phyloP scores from a whole-genome alignment of 78 protist genomes.

The Tieghemostelium lacteum region DNA sequence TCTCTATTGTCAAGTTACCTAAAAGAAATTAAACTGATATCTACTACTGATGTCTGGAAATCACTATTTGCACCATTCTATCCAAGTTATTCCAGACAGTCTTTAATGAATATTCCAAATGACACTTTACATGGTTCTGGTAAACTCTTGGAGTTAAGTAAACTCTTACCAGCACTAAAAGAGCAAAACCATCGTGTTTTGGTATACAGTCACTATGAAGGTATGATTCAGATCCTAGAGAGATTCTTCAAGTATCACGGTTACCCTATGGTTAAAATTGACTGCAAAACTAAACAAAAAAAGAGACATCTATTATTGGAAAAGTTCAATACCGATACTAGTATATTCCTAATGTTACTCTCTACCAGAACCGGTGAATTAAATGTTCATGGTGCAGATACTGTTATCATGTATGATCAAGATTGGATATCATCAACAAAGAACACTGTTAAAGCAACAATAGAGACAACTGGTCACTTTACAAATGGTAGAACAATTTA shows the following conservation, averaged over 20 bases:
- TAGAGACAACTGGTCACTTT: no score
- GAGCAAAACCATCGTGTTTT: slow-evolving; percentile 84
- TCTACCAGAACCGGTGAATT: slow-evolving; percentile 97
- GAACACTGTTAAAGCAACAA: no score
- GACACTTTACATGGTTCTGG: slow-evolving; percentile 96
- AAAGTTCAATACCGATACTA: slow-evolving; percentile 89
- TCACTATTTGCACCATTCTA: background rate
- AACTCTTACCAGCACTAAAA: slow-evolving; percentile 84
- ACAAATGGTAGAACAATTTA: no score
- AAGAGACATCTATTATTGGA: slow-evolving; percentile 91
- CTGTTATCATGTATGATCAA: slow-evolving; percentile 97
- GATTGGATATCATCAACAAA: slow-evolving; percentile 99
- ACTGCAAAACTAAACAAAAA: slow-evolving; percentile 95
- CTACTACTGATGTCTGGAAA: no score
- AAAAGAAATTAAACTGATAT: slow-evolving; percentile 9
- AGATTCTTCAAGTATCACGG: slow-evolving; percentile 88
- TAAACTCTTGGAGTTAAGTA: slow-evolving; percentile 90
- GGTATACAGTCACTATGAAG: slow-evolving; percentile 95
- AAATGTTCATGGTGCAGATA: slow-evolving; percentile 98
- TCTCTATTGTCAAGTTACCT: slow-evolving; percentile 66
- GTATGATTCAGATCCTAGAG: slow-evolving; percentile 96
- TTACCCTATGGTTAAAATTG: slow-evolving; percentile 94
- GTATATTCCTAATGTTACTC: slow-evolving; percentile 92
- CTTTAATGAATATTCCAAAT: slow-evolving; percentile 92
- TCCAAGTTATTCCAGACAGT: background rate